A percentile compares a stretch with the other conserved stretches of the same genome.
These are phyloP conservation scores for Boletus sensibilis DNA, from an alignment of 768 basidiomycete genomes.

Conservation along the genomic window DNA sequence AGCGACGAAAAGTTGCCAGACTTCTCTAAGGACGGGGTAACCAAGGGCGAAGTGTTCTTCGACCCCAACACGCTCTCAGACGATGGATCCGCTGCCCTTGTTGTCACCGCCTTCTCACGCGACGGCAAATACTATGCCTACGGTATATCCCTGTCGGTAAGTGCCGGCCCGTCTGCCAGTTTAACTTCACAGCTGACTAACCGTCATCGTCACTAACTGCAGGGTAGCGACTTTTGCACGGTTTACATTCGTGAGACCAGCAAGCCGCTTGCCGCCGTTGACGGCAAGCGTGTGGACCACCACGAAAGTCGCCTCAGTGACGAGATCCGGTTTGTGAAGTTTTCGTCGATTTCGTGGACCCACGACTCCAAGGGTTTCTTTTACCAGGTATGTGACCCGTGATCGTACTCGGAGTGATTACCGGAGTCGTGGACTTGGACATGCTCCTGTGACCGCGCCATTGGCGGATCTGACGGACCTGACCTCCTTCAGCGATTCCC, in stretches of 20 bases:
- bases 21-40: conserved; percentile 42
- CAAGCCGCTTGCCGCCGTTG: conserved; percentile 48
- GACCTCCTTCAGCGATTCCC: conserved; percentile 51
- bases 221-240: conserved; percentile 76
- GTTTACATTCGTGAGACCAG: conserved; percentile 65
- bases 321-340: conserved; percentile 74
- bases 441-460: background rate
- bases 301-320: conserved; percentile 58
- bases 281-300: conserved; percentile 39
- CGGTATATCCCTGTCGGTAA: conserved; percentile 68
- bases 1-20: conserved; percentile 53
- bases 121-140: conserved; percentile 75
- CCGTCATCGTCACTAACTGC: background rate
- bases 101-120: conserved; percentile 57
- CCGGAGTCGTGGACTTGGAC: background rate
- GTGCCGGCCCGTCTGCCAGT: conserved; percentile 20
- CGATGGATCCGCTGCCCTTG: conserved; percentile 71
- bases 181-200: conserved; percentile 1
- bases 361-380: conserved; percentile 82
- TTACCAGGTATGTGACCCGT: conserved; percentile 54
- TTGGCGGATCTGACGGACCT: conserved; percentile 1
- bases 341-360: conserved; percentile 70
- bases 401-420: background rate
- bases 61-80: conserved; percentile 71
- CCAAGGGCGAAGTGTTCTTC: conserved; percentile 72